Conservation (phyloP, 2,329 filamentous ascomycete genomes). For the Monosporascus sp. region DNA sequence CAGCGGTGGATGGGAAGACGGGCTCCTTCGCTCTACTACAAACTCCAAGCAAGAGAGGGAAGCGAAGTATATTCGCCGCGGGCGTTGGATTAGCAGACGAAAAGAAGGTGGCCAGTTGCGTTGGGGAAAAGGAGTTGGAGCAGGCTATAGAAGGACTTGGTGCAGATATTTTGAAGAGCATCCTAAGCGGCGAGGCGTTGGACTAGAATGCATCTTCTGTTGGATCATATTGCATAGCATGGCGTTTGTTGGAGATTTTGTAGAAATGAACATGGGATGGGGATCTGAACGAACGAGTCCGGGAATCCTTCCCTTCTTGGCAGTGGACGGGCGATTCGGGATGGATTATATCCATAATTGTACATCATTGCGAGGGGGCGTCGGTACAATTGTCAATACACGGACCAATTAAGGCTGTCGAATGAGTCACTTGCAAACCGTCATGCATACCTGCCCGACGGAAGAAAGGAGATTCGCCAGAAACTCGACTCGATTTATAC, state of each 20-base stretch:
- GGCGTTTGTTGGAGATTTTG: conserved; percentile 3
- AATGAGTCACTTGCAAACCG: neutral
- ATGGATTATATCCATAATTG: neutral
- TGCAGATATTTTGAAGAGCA: conserved; percentile 55
- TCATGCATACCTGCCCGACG: neutral
- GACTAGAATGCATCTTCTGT: conserved; percentile 33
- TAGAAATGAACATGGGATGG: neutral
- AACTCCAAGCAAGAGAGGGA: conserved; percentile 66
- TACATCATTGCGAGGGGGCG: too few relatives aligned
- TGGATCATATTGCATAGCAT: conserved; percentile 16
- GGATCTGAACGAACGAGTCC: neutral
- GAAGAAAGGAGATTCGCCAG: too few relatives aligned
- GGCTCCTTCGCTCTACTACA: conserved; percentile 59
- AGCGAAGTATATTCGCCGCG: conserved; percentile 44
- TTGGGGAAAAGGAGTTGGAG: conserved; percentile 74
- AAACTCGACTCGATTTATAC: too few relatives aligned
- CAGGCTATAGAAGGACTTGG: conserved; percentile 60
- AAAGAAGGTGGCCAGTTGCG: conserved; percentile 70
- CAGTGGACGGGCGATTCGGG: neutral
- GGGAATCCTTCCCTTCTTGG: neutral
- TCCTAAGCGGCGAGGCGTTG: conserved; percentile 55
- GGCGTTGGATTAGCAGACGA: conserved; percentile 58
- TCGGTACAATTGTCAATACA: neutral
- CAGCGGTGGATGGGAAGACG: conserved; percentile 62
- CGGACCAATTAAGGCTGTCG: neutral